phyloP scores from a whole-genome alignment of 371 early-diverging fungal species.

The Syncephalis plumigaleata region DNA sequence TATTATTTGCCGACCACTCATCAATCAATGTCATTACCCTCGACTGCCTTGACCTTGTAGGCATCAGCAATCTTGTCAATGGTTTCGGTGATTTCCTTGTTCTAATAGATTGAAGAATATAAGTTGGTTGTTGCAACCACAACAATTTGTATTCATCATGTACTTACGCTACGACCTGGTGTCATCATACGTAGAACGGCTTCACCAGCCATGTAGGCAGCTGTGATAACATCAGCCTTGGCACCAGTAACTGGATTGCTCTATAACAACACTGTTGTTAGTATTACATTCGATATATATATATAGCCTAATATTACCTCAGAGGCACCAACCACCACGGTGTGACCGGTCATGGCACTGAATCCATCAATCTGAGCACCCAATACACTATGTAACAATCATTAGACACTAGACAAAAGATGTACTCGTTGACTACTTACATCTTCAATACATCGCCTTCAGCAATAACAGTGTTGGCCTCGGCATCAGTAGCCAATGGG shows the following conservation, averaged over 20 bases:
- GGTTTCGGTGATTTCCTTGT: conserved; percentile 61
- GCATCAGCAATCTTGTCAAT: conserved; percentile 63
- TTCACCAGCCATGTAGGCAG: conserved; percentile 72
- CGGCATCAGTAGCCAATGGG: conserved; percentile 46
- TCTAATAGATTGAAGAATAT: conserved; percentile 9
- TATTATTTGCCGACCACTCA: conserved; percentile 4
- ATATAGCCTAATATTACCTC: conserved; percentile 7
- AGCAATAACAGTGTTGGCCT: conserved; percentile 34
- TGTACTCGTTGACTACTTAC: conserved; percentile 18
- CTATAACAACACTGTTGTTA: conserved; percentile 5
- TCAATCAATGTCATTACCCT: no score
- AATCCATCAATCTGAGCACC: conserved; percentile 93
- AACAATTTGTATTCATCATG: conserved; percentile 1
- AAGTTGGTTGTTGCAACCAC: background rate
- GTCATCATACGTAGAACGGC: conserved; percentile 70
- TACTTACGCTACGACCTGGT: conserved; percentile 54
- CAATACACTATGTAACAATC: conserved; percentile 37
- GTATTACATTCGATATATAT: background rate
- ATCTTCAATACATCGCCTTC: conserved; percentile 82
- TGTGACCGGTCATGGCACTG: conserved; percentile 72
- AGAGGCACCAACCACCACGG: conserved; percentile 77
- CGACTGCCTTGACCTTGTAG: conserved; percentile 74
- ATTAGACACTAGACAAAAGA: background rate
- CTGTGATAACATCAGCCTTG: conserved; percentile 77
- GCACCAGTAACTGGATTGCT: conserved; percentile 64